These are phyloP conservation scores for Mallotus nudiflorus DNA, from an alignment of 345 rosid genomes.

Conservation along the genomic window DNA sequence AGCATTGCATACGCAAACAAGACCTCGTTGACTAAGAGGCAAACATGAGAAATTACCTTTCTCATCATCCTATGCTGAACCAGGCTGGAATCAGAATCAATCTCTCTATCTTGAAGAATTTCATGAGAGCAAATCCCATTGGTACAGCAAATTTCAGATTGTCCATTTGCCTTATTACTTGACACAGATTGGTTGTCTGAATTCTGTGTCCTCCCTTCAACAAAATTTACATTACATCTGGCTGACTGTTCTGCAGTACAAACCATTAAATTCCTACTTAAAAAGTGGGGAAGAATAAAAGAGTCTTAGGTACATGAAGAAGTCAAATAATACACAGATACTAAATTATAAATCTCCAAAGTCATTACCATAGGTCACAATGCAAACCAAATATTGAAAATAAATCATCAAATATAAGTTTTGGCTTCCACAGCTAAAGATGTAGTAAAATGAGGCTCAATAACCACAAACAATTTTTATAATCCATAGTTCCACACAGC, in stretches of 20 bases:
- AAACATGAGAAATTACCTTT: slow-evolving; percentile 53
- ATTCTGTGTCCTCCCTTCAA: slow-evolving; percentile 36
- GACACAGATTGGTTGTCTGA: slow-evolving; percentile 35
- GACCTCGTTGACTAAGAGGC: background rate
- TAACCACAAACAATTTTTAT: background rate
- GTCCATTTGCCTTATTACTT: slow-evolving; percentile 37
- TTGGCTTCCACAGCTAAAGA: background rate
- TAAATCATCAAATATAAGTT: background rate
- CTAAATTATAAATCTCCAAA: background rate
- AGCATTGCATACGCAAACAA: background rate
- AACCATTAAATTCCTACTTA: slow-evolving; percentile 25
- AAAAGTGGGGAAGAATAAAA: slow-evolving; percentile 4
- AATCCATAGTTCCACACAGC: background rate
- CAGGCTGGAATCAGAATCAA: slow-evolving; percentile 32
- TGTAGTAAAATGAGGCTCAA: background rate
- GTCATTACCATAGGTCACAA: background rate
- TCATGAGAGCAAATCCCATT: slow-evolving; percentile 91
- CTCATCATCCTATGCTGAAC: slow-evolving; percentile 53
- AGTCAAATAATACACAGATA: slow-evolving; percentile 1
- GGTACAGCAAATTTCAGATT: slow-evolving; percentile 39
- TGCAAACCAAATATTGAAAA: background rate
- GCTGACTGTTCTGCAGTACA: slow-evolving; percentile 45
- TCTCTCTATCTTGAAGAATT: slow-evolving; percentile 64
- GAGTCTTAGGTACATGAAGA: background rate
- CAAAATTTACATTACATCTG: slow-evolving; percentile 31